Base-by-base conservation (phyloP, 257 asterid species). In the Handroanthus guayacan region DNA sequence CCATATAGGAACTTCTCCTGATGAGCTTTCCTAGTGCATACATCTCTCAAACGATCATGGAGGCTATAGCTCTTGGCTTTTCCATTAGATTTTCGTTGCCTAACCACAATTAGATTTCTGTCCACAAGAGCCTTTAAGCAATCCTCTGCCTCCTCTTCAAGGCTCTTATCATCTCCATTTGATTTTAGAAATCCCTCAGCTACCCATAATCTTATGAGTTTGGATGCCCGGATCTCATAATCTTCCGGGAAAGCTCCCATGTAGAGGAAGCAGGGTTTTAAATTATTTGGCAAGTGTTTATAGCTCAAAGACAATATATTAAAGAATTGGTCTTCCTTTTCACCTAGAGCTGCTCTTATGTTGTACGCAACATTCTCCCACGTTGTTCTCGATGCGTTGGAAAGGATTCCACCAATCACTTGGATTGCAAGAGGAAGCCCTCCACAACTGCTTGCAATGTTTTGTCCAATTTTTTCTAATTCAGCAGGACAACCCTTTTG, bases 131-230 rank as follows among this genome's bases (percentile, higher is more conserved):
- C 62, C 51, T 36, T 39, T 20, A 69, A 54, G 48, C n/a, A 52
- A 2, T 39, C 51, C 45, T 41, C 7, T 41, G 45, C 45, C 6
- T n/a, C 68, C 56, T 80, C 74, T 69, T 80, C 80, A 71, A 79
- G 60, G 67, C 62, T 67, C 58, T 43, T 68, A 9, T 13, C 25
- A 17, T 14, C 55, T 5, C 8, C 45, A 4, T 52, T 69, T 9
- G 79, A 58, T 67, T 38, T 54, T 43, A 80, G 39, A 5, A 80
- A 74, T 10, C 77, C 83, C 68, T 84, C 85, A 3, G 79, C 81
- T 9, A 16, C 41, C 87, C 84, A 80, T 37, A 80, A 5, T 6
- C 43, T 65, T 13, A 74, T 17, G 18, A 83, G 70, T 17, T 45
- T 77, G 7, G 75, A 16, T 12, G 64, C 62, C 1, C 14, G 48